These are phyloP conservation scores for Amanita subjunquillea DNA, from an alignment of 768 basidiomycete genomes.

Conservation along the genomic window DNA sequence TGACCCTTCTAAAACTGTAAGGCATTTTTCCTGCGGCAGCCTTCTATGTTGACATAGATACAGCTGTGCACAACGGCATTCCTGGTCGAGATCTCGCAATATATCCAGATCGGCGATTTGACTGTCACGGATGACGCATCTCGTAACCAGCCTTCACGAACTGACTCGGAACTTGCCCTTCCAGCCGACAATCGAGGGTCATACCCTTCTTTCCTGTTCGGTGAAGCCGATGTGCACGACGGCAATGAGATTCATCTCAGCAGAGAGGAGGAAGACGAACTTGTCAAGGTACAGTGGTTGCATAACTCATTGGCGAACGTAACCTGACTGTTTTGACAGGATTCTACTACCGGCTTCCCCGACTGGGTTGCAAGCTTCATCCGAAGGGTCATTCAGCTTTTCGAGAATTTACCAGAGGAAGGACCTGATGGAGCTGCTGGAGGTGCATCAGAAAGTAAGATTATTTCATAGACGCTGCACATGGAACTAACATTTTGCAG, in stretches of 20 bases:
- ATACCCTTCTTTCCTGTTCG: conserved; percentile 27
- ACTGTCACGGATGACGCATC: conserved; percentile 17
- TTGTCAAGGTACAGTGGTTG: conserved; percentile 36
- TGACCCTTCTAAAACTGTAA: conserved; percentile 69
- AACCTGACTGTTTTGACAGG: conserved; percentile 17
- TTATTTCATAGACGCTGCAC: neutral
- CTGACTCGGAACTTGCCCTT: conserved; percentile 24
- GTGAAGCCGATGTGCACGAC: conserved; percentile 27
- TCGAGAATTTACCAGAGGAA: conserved; percentile 84
- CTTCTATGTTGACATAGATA: neutral
- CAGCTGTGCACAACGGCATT: conserved; percentile 70
- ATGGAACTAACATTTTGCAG: conserved; percentile 21
- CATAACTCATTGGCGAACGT: neutral
- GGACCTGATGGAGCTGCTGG: conserved; percentile 52
- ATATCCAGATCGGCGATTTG: conserved; percentile 64
- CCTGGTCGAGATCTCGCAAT: conserved; percentile 64
- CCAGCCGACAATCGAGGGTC: conserved; percentile 16
- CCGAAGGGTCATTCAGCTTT: conserved; percentile 64
- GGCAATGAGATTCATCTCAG: conserved; percentile 30
- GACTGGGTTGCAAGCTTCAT: conserved; percentile 82
- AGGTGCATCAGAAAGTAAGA: conserved; percentile 52
- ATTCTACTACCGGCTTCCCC: conserved; percentile 65
- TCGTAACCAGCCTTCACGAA: neutral
- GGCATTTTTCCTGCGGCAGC: conserved; percentile 7
- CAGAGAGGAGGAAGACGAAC: conserved; percentile 58